These are phyloP conservation scores for Penicillium angulare DNA, from an alignment of 495 filamentous ascomycete species.

Conservation along the genomic window DNA sequence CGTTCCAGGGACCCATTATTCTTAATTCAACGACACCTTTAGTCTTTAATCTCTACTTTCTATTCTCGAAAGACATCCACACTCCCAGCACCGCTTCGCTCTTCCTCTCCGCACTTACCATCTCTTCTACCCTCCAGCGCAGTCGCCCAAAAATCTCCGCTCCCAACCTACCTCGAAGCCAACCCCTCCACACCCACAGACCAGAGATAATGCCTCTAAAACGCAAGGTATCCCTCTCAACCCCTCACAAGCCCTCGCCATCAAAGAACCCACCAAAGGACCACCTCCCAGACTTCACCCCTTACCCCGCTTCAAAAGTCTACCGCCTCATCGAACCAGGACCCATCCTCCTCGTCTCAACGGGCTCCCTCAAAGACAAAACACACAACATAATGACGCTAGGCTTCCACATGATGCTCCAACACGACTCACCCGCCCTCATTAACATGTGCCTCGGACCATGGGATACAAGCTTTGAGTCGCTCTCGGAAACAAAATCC, in stretches of 20 bases:
- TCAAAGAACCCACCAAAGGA: neutral
- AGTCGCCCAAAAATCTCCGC: too few relatives aligned
- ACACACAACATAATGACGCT: constrained; percentile 40
- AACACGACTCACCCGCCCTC: constrained; percentile 32
- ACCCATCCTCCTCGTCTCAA: constrained; percentile 34
- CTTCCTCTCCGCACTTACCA: too few relatives aligned
- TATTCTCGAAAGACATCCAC: too few relatives aligned
- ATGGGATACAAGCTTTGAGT: constrained; percentile 33
- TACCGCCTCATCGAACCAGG: constrained; percentile 38
- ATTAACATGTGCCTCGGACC: constrained; percentile 34
- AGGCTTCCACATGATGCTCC: constrained; percentile 40
- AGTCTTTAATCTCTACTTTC: too few relatives aligned
- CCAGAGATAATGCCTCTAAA: neutral
- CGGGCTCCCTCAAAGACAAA: constrained; percentile 27
- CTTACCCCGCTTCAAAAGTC: constrained; percentile 28
- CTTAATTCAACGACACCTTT: neutral
- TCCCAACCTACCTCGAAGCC: neutral
- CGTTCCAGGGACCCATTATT: neutral
- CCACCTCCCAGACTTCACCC: neutral
- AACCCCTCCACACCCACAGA: neutral
- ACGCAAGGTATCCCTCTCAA: neutral
- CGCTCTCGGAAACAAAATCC: constrained; percentile 26
- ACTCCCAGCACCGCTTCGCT: too few relatives aligned
- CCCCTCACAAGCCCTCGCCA: neutral
- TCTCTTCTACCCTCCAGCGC: too few relatives aligned